These are phyloP conservation scores for Neostapfia colusana DNA, from an alignment of 176 grass and related monocot genomes.

Conservation along the genomic window DNA sequence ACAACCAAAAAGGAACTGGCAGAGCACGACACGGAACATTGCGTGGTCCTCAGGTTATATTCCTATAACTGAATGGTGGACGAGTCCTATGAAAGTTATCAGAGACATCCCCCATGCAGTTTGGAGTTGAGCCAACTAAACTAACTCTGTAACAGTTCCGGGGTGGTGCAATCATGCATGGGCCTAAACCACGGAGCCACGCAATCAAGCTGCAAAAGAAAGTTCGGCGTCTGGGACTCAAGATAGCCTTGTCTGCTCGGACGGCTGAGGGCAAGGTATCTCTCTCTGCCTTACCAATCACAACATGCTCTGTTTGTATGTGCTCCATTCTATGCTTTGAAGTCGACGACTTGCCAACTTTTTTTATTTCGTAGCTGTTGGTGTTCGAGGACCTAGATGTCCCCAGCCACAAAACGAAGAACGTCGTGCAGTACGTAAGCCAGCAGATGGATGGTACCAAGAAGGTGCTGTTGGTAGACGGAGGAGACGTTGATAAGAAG, in stretches of 20 bases:
- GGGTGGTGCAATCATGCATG: constrained; percentile 82
- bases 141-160: constrained; percentile 64
- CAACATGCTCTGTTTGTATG: constrained; percentile 10
- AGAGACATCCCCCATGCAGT: background rate
- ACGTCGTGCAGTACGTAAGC: constrained; percentile 61
- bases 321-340: background rate
- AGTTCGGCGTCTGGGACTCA: constrained; percentile 68
- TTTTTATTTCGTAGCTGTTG: constrained; percentile 54
- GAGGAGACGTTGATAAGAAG: constrained; percentile 65
- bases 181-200: constrained; percentile 88
- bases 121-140: constrained; percentile 26
- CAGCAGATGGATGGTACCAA: constrained; percentile 70
- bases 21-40: constrained; percentile 84
- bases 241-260: constrained; percentile 88
- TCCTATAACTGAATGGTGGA: constrained; percentile 5
- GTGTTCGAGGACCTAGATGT: constrained; percentile 67
- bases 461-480: constrained; percentile 87
- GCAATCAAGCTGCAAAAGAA: constrained; percentile 92
- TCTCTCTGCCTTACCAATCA: background rate
- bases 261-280: constrained; percentile 82
- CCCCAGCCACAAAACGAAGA: constrained; percentile 88
- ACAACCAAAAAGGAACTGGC: constrained; percentile 77
- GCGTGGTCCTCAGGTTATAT: constrained; percentile 67
- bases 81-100: constrained; percentile 6
- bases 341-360: background rate